Percentiles rank a stretch among this genome's conserved stretches.
phyloP scores from a whole-genome alignment of 345 rosid species.

The Lepidium aucheri region DNA sequence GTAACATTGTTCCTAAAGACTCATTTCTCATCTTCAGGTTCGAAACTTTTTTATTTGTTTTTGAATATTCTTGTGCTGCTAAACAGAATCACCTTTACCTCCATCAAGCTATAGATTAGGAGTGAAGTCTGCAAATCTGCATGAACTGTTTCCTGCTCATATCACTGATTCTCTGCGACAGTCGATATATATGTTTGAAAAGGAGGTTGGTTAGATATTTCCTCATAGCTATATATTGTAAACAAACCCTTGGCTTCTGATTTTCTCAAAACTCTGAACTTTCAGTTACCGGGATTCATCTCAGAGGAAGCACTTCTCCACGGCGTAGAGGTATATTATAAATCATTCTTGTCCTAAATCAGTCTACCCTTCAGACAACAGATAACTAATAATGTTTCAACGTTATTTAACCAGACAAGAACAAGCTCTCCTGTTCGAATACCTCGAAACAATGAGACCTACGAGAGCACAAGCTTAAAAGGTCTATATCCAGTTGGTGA shows the following conservation, averaged over 20 bases:
- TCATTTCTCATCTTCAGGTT: neutral
- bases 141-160: constrained; percentile 62
- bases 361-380: neutral
- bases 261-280: constrained; percentile 12
- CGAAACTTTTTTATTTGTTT: neutral
- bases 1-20: neutral
- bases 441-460: constrained; percentile 56
- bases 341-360: neutral
- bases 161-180: constrained; percentile 63
- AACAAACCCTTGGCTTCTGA: neutral
- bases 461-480: constrained; percentile 64
- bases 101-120: constrained; percentile 90
- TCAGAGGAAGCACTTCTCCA: constrained; percentile 86
- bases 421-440: constrained; percentile 88
- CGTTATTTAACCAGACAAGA: constrained; percentile 48
- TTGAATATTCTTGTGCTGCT: constrained; percentile 17
- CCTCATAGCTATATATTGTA: neutral
- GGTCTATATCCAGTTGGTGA: constrained; percentile 93
- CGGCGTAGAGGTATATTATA: constrained; percentile 72
- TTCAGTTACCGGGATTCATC: constrained; percentile 88
- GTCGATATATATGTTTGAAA: constrained; percentile 62
- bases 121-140: constrained; percentile 75
- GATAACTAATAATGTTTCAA: neutral
- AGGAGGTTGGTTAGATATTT: constrained; percentile 46
- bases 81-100: constrained; percentile 62